Conservation (phyloP, 768 basidiomycete genomes). For the Macrolepiota albuminosa region DNA sequence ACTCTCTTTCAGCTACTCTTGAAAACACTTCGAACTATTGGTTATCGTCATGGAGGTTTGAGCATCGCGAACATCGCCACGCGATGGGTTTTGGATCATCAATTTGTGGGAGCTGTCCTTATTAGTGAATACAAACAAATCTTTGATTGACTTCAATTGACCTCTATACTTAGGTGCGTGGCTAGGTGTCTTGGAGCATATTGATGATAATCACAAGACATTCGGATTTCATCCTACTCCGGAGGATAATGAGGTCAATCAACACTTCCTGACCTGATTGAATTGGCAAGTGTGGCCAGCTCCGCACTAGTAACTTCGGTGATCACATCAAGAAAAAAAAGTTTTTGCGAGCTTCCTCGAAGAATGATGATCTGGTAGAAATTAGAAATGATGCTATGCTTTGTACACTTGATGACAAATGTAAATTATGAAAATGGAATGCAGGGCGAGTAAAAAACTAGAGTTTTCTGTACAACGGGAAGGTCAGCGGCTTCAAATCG, state of each 20-base stretch:
- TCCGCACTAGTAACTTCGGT: background rate
- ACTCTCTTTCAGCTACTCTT: constrained; percentile 67
- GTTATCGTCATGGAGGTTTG: constrained; percentile 56
- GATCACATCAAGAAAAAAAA: background rate
- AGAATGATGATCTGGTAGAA: background rate
- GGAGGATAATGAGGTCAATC: constrained; percentile 45
- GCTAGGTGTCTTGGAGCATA: constrained; percentile 71
- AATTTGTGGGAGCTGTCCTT: constrained; percentile 73
- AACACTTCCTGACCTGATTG: background rate
- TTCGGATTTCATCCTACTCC: constrained; percentile 54
- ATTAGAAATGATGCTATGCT: constrained; percentile 3
- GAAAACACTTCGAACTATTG: constrained; percentile 53
- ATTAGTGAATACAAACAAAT: constrained; percentile 43
- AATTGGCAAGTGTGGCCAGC: background rate
- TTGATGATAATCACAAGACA: constrained; percentile 60
- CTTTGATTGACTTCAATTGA: constrained; percentile 1
- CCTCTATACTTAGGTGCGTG: constrained; percentile 48
- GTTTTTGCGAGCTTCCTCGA: background rate
- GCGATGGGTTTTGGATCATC: constrained; percentile 79
- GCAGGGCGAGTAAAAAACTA: background rate
- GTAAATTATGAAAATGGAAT: background rate
- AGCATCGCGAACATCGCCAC: constrained; percentile 78
- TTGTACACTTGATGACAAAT: constrained; percentile 2
- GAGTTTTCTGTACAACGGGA: constrained; percentile 17
- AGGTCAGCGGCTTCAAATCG: constrained; percentile 57